A percentile compares a stretch with the other conserved stretches of the same genome.
Evolutionary conservation across 1,284 basidiomycete species (phyloP).

Genomic region (Cutaneotrichosporon cutaneum): DNA sequence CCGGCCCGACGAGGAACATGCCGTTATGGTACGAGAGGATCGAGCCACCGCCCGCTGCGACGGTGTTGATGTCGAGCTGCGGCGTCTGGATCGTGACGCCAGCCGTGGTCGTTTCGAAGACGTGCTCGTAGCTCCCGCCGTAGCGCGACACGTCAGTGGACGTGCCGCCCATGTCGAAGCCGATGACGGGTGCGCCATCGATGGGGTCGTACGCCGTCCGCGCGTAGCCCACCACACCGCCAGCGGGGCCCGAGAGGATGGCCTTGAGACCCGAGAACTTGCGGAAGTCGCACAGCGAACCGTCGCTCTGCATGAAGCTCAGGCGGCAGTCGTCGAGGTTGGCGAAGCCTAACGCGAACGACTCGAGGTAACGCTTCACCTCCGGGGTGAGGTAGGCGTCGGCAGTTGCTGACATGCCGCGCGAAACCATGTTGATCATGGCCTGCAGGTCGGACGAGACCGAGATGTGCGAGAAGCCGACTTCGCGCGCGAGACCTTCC

Average conservation of each 20-base stretch:
- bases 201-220: constrained; percentile 35
- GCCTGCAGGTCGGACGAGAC: constrained; percentile 83
- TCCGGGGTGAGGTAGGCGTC: constrained; percentile 97
- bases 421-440: constrained; percentile 90
- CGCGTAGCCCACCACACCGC: constrained; percentile 46
- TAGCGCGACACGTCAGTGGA: constrained; percentile 87
- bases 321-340: constrained; percentile 44
- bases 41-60: constrained; percentile 80
- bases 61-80: constrained; percentile 82
- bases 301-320: constrained; percentile 79
- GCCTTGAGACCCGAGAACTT: constrained; percentile 86
- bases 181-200: constrained; percentile 37
- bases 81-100: constrained; percentile 85
- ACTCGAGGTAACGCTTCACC: constrained; percentile 78
- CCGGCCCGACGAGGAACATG: constrained; percentile 76
- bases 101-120: constrained; percentile 88
- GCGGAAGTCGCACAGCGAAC: constrained; percentile 73
- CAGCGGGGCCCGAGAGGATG: constrained; percentile 59
- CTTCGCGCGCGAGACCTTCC: constrained; percentile 67
- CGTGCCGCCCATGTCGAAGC: constrained; percentile 80
- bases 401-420: constrained; percentile 87
- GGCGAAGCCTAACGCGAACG: constrained; percentile 88
- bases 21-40: constrained; percentile 77
- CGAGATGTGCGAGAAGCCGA: constrained; percentile 84
- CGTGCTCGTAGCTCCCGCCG: constrained; percentile 78